Conservation (phyloP, 2,329 filamentous ascomycete species). For the Talaromyces sp. region DNA sequence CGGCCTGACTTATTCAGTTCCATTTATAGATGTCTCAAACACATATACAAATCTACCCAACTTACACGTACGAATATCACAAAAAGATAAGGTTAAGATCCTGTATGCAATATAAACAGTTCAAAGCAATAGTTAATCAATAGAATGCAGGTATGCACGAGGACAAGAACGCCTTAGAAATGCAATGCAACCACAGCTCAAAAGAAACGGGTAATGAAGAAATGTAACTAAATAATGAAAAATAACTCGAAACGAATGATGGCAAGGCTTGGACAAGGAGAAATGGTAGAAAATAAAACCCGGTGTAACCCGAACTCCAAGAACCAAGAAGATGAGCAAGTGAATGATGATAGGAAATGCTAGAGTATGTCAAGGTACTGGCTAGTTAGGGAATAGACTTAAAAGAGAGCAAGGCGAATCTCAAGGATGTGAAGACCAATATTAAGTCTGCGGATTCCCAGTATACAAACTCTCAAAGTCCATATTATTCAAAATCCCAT, state of each 20-base stretch:
- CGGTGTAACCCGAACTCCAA: not conserved
- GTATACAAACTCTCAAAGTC: slow-evolving; percentile 56
- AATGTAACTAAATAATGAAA: not conserved
- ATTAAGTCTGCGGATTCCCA: slow-evolving; percentile 11
- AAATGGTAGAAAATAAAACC: too few relatives aligned
- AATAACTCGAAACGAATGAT: not conserved
- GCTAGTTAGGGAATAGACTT: not conserved
- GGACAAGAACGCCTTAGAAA: not conserved
- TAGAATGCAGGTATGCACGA: not conserved
- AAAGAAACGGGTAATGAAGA: not conserved
- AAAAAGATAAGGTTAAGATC: not conserved
- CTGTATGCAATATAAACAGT: not conserved
- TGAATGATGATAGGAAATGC: not conserved
- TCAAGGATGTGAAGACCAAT: not conserved
- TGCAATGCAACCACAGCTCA: not conserved
- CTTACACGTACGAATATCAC: not conserved
- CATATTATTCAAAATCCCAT: slow-evolving; percentile 59
- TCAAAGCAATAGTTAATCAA: not conserved
- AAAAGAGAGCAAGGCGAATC: too few relatives aligned
- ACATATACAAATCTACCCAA: not conserved
- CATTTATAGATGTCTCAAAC: not conserved
- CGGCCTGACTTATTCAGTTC: not conserved
- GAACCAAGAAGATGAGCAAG: not conserved
- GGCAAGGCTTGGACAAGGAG: not conserved
- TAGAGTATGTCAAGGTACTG: not conserved